Evolutionary conservation across 108 stramenopile species (phyloP), one percentile per base, ranked within the genome.

Genomic region (Heterococcus sp.): DNA sequence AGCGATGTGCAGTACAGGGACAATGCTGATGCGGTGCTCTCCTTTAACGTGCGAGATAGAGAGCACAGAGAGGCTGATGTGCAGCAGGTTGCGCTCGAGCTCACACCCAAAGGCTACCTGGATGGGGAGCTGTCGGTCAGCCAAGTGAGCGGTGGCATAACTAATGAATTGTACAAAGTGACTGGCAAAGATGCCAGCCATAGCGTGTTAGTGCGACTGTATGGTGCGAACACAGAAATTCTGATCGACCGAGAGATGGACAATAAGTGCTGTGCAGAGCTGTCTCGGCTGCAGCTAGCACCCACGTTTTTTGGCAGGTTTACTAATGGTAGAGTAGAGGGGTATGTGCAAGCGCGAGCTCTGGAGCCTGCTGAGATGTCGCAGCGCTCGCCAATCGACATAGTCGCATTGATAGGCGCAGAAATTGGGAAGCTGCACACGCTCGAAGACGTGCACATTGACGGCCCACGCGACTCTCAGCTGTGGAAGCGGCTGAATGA

Each of bases 301-400:
- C 93, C 93, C 0, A 80, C 71, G 2, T 90, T 88, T 35, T 88
- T 84, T 37, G 93, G 93, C 8, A 78, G 90, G 0, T 94, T 94
- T 75, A 28, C 21, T 4, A 91, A 92, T 83, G 93, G 92, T 14
- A 75, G 92, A 4, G 78, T 93, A 8, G 92, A 93, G 81, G 92
- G 91, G 63, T 91, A 89, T 71, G 89, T 91, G 66, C 64, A 66
- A 3, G 75, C 85, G 1, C 35, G 63, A n/a, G 89, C 92, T 2
- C 63, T 93, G 2, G 38, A 69, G 14, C 83, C 83, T 5, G 11
- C 28, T 1, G 32, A 79, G 33, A 78, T 86, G 83, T 75, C 71
- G 37, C 21, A 58, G 34, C 86, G 86, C 35, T 86, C 89, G 91
- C 67, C 67, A 8, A 69, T 76, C 26, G 66, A 67, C 77, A 64